Evolutionary conservation across 306 rosid species (phyloP).

Genomic region (Sphenostylis stenocarpa): DNA sequence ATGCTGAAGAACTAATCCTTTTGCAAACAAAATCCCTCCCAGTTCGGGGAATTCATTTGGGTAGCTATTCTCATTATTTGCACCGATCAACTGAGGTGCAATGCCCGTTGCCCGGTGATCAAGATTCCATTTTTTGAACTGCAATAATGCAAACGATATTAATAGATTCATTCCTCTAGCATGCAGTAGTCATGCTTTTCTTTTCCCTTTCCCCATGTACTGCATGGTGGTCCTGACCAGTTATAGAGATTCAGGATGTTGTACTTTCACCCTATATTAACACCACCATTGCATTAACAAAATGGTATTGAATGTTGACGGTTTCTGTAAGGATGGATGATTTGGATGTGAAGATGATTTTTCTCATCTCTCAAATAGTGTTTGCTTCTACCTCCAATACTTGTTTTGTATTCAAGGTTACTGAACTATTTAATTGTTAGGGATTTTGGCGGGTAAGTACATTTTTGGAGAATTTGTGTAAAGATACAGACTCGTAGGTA

Average conservation of each 20-base stretch:
- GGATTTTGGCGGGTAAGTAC: not conserved
- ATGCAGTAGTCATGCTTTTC: constrained; percentile 12
- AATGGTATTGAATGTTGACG: not conserved
- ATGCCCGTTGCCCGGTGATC: constrained; percentile 5
- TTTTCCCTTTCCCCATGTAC: constrained; percentile 3
- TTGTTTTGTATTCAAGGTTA: constrained; percentile 16
- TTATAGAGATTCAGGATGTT: constrained; percentile 8
- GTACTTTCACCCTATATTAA: constrained; percentile 5
- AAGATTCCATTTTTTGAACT: constrained; percentile 22
- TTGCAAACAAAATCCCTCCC: constrained; percentile 29
- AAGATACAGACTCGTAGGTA: not conserved
- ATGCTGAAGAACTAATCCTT: constrained; percentile 15
- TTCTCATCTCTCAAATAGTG: not conserved
- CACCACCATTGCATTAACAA: constrained; percentile 13
- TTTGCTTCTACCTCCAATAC: not conserved
- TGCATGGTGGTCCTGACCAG: constrained; percentile 15
- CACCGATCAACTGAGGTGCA: constrained; percentile 22
- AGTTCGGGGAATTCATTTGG: constrained; percentile 20
- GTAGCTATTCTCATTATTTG: constrained; percentile 17
- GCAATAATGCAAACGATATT: constrained; percentile 3
- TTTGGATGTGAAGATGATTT: not conserved
- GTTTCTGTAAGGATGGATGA: constrained; percentile 10
- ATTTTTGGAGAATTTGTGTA: not conserved
- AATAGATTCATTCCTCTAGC: constrained; percentile 23
- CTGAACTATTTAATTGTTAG: not conserved